Percentiles rank a stretch among this genome's conserved stretches.
Evolutionary conservation across 169 alveolate genomes (phyloP).

Genomic region (Perkinsus chesapeaki): DNA sequence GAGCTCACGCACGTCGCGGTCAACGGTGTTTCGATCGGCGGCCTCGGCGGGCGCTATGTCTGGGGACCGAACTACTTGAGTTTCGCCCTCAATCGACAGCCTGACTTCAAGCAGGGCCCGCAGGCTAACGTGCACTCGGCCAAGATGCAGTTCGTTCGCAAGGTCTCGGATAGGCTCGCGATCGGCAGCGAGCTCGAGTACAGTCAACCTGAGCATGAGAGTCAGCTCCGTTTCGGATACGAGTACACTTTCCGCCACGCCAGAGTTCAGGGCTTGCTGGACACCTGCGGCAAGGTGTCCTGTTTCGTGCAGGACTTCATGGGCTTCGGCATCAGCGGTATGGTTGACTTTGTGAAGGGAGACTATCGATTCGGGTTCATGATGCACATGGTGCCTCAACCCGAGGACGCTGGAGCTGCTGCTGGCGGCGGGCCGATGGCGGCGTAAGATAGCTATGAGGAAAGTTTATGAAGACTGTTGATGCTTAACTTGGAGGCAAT

Average conservation of each 20-base stretch:
- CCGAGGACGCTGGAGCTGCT: constrained; percentile 34
- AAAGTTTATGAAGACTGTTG: background rate
- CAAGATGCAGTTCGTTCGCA: constrained; percentile 58
- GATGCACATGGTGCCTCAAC: constrained; percentile 80
- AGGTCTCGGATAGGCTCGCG: constrained; percentile 65
- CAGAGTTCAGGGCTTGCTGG: constrained; percentile 79
- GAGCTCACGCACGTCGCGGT: constrained; percentile 76
- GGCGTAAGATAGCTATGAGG: background rate
- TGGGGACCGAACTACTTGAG: constrained; percentile 52
- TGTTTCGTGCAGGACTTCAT: constrained; percentile 70
- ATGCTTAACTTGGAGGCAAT: background rate
- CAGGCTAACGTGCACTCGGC: constrained; percentile 38
- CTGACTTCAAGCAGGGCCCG: constrained; percentile 53
- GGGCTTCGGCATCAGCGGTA: constrained; percentile 80
- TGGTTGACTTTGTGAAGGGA: constrained; percentile 70
- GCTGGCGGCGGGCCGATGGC: constrained; percentile 19
- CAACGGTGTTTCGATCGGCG: constrained; percentile 73
- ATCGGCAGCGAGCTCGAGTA: constrained; percentile 76
- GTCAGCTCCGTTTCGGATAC: constrained; percentile 65
- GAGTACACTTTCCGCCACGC: constrained; percentile 83
- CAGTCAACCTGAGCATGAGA: constrained; percentile 45
- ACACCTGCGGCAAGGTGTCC: constrained; percentile 75
- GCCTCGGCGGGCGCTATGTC: constrained; percentile 70
- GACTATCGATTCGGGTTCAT: constrained; percentile 77
- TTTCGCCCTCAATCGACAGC: constrained; percentile 49